Base-by-base conservation (phyloP, 179 eudicot genomes). In the Carnegiea gigantea region DNA sequence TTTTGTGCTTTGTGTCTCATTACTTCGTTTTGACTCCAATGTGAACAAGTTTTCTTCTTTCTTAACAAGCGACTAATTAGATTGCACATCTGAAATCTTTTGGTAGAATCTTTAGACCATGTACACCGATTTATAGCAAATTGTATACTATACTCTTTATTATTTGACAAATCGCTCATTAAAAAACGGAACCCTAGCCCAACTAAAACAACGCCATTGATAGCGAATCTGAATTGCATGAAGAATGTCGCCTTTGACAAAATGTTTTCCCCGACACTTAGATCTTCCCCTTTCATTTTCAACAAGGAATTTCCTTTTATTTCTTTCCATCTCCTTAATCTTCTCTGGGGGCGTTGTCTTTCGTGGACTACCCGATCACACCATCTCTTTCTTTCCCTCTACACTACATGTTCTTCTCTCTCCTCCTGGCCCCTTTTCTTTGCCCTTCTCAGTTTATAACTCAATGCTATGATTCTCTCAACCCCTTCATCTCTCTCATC, bases 301-400 rank as follows among this genome's bases (percentile, higher is more conserved):
- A 28, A 12, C 18, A 67, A 11, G 38, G 26, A 67, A 7, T 65
- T 60, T 13, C 70, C 36, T 65, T 65, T 23, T n/a, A n/a, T 65
- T 65, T 60, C 26, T 23, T 53, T n/a, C 20, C 67, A 0, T 28
- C 30, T 28, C 30, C 30, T 28, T 28, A 60, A 9, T 60, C 20
- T n/a, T 10, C 68, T 62, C 23, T 24, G 15, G 38, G 36, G 18
- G 72, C 9, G 17, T 28, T 67, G 72, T 67, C 38, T 67, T 67
- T 67, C 72, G 28, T 67, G 38, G 72, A 26, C 72, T 20, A 1
- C 40, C 40, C 72, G 13, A 67, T 67, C 40, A 67, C 87, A 82
- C 89, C 65, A 90, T 90, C 92, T 89, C 91, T 90, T 89, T 85
- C 93, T 88, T 90, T 60, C 53, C 81, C 88, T 78, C 71, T 38